Conservation (phyloP, 345 rosid species). For the Trapa incisa region DNA sequence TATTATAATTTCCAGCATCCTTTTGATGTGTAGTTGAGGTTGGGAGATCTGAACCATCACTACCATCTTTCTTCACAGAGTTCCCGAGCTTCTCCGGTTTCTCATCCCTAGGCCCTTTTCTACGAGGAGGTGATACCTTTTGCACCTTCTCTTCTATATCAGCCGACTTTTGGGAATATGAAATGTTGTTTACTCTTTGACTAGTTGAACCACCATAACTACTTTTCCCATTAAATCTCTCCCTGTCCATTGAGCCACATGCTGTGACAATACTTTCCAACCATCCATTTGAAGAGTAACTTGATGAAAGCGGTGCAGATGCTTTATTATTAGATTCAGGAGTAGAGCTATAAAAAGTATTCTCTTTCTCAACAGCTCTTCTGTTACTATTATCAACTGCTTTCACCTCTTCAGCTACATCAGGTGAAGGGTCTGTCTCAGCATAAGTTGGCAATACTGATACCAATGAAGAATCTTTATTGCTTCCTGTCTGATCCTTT, state of each 20-base stretch:
- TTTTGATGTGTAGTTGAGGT: slow-evolving; percentile 32
- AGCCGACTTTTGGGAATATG: slow-evolving; percentile 34
- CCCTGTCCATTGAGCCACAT: slow-evolving; percentile 44
- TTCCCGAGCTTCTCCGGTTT: slow-evolving; percentile 48
- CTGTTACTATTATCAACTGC: slow-evolving; percentile 34
- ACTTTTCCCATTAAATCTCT: slow-evolving; percentile 36
- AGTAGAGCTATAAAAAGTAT: slow-evolving; percentile 23
- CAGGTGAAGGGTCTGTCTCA: slow-evolving; percentile 41
- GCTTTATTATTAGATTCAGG: slow-evolving; percentile 33
- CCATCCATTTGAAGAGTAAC: slow-evolving; percentile 29
- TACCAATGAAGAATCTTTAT: slow-evolving; percentile 41
- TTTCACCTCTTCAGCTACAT: slow-evolving; percentile 41
- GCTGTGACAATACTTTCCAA: slow-evolving; percentile 44
- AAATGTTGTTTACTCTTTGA: slow-evolving; percentile 30
- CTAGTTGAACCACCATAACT: slow-evolving; percentile 35
- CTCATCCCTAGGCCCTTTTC: slow-evolving; percentile 69
- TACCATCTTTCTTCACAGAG: slow-evolving; percentile 39
- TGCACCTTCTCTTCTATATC: slow-evolving; percentile 70
- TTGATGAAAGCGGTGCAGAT: slow-evolving; percentile 32
- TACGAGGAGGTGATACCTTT: slow-evolving; percentile 71
- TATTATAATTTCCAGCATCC: slow-evolving; percentile 21
- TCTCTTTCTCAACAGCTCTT: slow-evolving; percentile 56
- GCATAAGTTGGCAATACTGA: slow-evolving; percentile 30
- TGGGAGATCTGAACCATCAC: slow-evolving; percentile 33
- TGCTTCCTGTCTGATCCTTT: slow-evolving; percentile 34